Conservation (phyloP, 202 grass and related monocot genomes). For the Musa balbisiana region DNA sequence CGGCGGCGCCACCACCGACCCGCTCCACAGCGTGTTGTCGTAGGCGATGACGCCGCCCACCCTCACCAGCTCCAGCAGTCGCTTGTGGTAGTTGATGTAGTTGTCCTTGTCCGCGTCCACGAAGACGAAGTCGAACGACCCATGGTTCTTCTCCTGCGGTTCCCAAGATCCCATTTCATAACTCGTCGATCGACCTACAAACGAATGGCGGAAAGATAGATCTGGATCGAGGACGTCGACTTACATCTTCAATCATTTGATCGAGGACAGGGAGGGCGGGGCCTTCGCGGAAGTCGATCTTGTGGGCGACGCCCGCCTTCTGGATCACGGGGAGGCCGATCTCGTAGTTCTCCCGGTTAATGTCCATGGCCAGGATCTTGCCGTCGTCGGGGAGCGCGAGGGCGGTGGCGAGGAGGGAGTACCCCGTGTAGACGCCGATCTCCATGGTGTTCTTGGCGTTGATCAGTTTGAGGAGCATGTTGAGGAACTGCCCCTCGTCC, state of each 20-base stretch:
- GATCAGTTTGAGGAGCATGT: conserved; percentile 82
- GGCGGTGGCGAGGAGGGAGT: conserved; percentile 95
- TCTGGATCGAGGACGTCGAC: neutral
- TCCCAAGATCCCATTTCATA: neutral
- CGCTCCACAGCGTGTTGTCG: conserved; percentile 98
- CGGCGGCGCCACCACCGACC: conserved; percentile 68
- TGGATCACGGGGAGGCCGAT: conserved; percentile 72
- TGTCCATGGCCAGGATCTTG: conserved; percentile 98
- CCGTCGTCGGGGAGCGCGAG: conserved; percentile 90
- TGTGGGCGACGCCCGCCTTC: conserved; percentile 93
- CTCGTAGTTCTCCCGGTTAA: conserved; percentile 96
- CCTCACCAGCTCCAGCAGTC: conserved; percentile 76
- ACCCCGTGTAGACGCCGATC: conserved; percentile 97
- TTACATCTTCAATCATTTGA: conserved; percentile 47
- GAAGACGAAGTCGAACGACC: conserved; percentile 80
- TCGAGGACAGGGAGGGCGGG: conserved; percentile 80
- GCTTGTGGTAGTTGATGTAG: conserved; percentile 97
- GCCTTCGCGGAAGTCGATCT: conserved; percentile 97
- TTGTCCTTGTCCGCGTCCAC: conserved; percentile 99
- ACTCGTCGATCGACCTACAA: neutral
- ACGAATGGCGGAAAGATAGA: neutral
- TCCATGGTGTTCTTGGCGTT: conserved; percentile 99
- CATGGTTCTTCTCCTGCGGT: conserved; percentile 32
- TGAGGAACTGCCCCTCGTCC: conserved; percentile 5
- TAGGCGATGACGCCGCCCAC: conserved; percentile 69